Conservation (phyloP, 352 stramenopile genomes). For the Aphanomyces euteiches region DNA sequence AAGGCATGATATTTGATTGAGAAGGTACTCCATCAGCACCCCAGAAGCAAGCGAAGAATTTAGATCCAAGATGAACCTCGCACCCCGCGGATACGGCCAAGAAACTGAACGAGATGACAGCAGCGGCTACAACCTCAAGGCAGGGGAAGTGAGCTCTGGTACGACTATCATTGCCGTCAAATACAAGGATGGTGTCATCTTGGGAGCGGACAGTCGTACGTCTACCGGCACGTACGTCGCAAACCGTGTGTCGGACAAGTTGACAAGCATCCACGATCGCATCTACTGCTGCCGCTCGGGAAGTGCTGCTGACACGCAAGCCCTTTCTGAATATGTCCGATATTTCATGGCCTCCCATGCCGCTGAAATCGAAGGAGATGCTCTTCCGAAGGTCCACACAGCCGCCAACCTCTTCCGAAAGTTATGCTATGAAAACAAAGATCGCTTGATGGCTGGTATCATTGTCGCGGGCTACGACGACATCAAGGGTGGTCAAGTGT, state of each 20-base stretch:
- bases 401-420: constrained; percentile 96
- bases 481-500: constrained; percentile 94
- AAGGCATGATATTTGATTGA: background rate
- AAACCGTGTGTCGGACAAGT: constrained; percentile 97
- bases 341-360: constrained; percentile 78
- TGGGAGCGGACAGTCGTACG: constrained; percentile 93
- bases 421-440: constrained; percentile 99
- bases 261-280: constrained; percentile 94
- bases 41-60: constrained; percentile 18
- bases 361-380: constrained; percentile 82
- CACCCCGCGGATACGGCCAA: constrained; percentile 2
- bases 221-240: constrained; percentile 96
- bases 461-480: constrained; percentile 98
- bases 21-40: constrained; percentile 16
- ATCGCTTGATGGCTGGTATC: constrained; percentile 91
- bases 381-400: constrained; percentile 93
- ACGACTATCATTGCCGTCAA: constrained; percentile 98
- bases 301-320: constrained; percentile 97
- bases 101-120: constrained; percentile 28
- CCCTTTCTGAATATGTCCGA: constrained; percentile 75
- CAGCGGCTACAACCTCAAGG: constrained; percentile 51
- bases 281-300: constrained; percentile 98
- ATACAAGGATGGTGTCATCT: constrained; percentile 95
- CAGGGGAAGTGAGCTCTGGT: constrained; percentile 91
- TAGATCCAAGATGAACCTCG: constrained; percentile 16